Conservation (phyloP, 2,329 filamentous ascomycete genomes). For the Fusarium mundagurra region DNA sequence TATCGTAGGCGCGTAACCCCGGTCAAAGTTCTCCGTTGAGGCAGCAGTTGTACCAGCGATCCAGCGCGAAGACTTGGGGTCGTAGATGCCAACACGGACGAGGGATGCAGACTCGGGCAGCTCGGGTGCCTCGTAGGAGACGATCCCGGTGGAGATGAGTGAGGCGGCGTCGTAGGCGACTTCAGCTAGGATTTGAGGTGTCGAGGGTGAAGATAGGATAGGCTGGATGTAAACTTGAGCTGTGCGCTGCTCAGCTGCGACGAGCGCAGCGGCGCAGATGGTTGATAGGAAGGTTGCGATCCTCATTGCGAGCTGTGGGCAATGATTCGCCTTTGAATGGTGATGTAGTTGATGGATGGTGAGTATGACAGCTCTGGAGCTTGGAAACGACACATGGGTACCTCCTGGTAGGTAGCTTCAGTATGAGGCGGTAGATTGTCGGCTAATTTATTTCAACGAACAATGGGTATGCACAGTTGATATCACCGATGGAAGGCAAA, state of each 20-base stretch:
- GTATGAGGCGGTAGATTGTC: slow-evolving; percentile 28
- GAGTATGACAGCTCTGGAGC: slow-evolving; percentile 8
- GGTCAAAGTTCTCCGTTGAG: slow-evolving; percentile 66
- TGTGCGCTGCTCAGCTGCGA: slow-evolving; percentile 54
- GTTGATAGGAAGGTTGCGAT: slow-evolving; percentile 52
- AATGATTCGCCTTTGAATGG: not conserved
- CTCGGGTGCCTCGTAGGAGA: slow-evolving; percentile 67
- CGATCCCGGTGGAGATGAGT: slow-evolving; percentile 56
- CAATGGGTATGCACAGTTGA: not conserved
- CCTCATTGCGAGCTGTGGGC: slow-evolving; percentile 51
- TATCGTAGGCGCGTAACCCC: slow-evolving; percentile 69
- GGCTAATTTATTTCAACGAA: slow-evolving; percentile 25
- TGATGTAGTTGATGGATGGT: slow-evolving; percentile 3
- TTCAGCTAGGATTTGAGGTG: slow-evolving; percentile 61
- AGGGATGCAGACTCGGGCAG: slow-evolving; percentile 57
- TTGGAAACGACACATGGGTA: slow-evolving; percentile 35
- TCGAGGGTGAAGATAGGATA: slow-evolving; percentile 48
- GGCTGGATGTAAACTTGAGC: slow-evolving; percentile 66
- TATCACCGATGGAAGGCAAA: not conserved
- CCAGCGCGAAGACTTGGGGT: slow-evolving; percentile 59
- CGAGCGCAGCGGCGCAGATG: slow-evolving; percentile 55
- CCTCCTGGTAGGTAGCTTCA: not conserved
- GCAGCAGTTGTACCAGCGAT: slow-evolving; percentile 65
- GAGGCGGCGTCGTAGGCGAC: slow-evolving; percentile 63
- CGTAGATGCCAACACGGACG: slow-evolving; percentile 68